Evolutionary conservation across 2,329 filamentous ascomycete genomes (phyloP).

Genomic region (Verticillium nubilum): DNA sequence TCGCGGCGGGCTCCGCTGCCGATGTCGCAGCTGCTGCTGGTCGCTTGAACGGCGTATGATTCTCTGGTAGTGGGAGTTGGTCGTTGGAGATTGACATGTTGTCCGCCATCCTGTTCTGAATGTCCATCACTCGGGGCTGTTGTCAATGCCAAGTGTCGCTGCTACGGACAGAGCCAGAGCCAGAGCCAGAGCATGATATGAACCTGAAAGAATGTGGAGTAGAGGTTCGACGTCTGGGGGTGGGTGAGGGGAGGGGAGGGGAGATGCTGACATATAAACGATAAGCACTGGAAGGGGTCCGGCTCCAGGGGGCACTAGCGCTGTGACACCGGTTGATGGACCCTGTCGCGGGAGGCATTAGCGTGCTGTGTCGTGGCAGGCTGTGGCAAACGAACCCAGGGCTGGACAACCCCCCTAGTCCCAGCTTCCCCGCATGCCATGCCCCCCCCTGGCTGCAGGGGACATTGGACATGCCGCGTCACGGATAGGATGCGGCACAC

Average conservation of each 20-base stretch:
- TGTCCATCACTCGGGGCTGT: neutral
- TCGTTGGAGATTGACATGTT: neutral
- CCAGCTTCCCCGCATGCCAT: neutral
- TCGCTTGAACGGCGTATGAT: neutral
- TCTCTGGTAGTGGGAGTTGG: neutral
- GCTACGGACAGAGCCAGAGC: no score
- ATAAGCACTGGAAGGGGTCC: neutral
- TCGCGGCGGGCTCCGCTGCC: slow-evolving; percentile 24
- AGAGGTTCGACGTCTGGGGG: neutral
- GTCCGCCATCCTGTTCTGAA: neutral
- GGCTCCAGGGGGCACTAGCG: neutral
- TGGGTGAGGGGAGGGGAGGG: neutral
- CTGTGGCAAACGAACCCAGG: neutral
- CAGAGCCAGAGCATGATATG: no score
- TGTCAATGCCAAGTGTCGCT: no score
- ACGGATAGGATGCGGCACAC: no score
- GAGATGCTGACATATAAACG: neutral
- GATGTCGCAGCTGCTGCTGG: neutral
- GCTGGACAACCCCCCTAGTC: no score
- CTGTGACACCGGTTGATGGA: neutral
- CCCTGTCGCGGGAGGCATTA: neutral
- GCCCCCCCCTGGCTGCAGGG: no score
- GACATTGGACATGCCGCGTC: no score
- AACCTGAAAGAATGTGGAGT: neutral
- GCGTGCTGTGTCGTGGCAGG: neutral